Evolutionary conservation across 208 protist species (phyloP).

Genomic region (Leishmania lainsoni): DNA sequence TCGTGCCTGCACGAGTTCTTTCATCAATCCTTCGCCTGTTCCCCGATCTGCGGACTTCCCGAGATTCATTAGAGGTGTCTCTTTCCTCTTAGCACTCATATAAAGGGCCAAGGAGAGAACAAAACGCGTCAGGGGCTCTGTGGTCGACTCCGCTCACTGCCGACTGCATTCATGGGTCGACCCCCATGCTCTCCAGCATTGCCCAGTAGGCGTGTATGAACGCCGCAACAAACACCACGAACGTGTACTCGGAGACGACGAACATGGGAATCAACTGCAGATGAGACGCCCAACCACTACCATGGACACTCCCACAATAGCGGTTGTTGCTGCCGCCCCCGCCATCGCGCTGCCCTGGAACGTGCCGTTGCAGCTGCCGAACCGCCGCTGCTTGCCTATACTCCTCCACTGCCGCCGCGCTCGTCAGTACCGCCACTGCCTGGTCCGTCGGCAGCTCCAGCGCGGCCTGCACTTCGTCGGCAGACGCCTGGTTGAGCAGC

Average conservation of each 20-base stretch:
- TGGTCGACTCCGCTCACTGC: neutral
- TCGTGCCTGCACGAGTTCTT: neutral
- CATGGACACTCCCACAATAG: neutral
- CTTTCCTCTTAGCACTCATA: neutral
- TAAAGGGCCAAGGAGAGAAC: neutral
- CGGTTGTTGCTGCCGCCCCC: neutral
- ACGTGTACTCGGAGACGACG: constrained; percentile 42
- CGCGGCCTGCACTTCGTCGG: constrained; percentile 44
- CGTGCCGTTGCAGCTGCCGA: constrained; percentile 26
- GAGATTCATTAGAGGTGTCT: neutral
- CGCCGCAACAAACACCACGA: constrained; percentile 47
- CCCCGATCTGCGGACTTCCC: neutral
- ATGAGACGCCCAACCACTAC: constrained; percentile 12
- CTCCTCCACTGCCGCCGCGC: constrained; percentile 48
- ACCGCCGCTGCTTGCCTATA: constrained; percentile 26
- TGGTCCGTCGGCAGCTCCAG: constrained; percentile 46
- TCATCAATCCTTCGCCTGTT: neutral
- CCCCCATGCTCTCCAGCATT: constrained; percentile 49
- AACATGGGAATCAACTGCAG: constrained; percentile 45
- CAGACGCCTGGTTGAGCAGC: constrained; percentile 40
- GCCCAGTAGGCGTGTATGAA: constrained; percentile 65
- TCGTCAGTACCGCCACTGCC: constrained; percentile 41
- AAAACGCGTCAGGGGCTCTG: neutral
- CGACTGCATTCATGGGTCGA: constrained; percentile 34
- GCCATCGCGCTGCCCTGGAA: neutral